phyloP scores from a whole-genome alignment of 2,329 filamentous ascomycete species.

The Sphaerulina vaccinii region DNA sequence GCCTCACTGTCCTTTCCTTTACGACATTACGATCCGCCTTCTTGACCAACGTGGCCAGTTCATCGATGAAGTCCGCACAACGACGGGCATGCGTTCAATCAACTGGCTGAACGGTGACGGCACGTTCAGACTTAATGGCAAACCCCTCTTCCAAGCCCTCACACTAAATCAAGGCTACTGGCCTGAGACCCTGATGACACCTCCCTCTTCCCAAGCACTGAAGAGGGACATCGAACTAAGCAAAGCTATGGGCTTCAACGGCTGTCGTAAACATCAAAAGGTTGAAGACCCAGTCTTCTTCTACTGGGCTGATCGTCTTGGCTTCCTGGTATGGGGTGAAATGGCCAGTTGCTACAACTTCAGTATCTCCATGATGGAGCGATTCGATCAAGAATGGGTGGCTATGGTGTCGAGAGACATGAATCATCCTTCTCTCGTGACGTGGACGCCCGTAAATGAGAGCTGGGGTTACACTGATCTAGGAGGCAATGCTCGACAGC shows the following conservation, averaged over 20 bases:
- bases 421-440: constrained; percentile 63
- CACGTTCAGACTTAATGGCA: constrained; percentile 59
- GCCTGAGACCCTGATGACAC: constrained; percentile 61
- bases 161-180: constrained; percentile 64
- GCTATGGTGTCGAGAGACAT: constrained; percentile 63
- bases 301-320: constrained; percentile 61
- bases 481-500: constrained; percentile 56
- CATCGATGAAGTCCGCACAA: constrained; percentile 59
- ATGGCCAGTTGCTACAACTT: constrained; percentile 66
- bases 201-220: constrained; percentile 49
- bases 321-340: constrained; percentile 64
- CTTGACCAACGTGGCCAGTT: constrained; percentile 42
- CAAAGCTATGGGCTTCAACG: constrained; percentile 64
- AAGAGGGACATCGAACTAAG: constrained; percentile 55
- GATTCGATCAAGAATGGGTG: constrained; percentile 65
- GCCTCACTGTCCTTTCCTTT: constrained; percentile 57
- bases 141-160: constrained; percentile 60
- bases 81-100: constrained; percentile 60
- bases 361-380: constrained; percentile 56
- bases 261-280: constrained; percentile 65
- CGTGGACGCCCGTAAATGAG: constrained; percentile 67
- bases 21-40: constrained; percentile 56
- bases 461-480: constrained; percentile 64
- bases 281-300: constrained; percentile 61
- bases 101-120: constrained; percentile 59